Conservation (phyloP, 78 protist genomes). For the Dictyostelium firmibasis region DNA sequence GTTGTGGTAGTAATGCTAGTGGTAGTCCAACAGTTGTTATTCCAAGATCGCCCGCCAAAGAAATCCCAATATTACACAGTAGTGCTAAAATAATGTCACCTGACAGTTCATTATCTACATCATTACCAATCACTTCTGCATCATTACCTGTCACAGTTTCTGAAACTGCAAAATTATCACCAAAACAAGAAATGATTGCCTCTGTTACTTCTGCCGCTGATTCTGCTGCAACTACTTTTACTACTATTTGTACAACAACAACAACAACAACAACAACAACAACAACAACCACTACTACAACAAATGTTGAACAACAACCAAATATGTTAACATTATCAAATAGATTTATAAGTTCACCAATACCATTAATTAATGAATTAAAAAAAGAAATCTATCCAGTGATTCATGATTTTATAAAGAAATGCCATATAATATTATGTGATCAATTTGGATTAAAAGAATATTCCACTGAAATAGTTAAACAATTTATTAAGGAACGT, state of each 20-base stretch:
- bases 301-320: background rate
- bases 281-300: background rate
- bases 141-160: background rate
- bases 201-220: background rate
- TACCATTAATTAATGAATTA: conserved; percentile 38
- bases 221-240: background rate
- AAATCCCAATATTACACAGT: background rate
- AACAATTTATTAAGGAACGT: background rate
- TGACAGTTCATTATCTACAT: background rate
- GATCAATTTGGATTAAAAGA: conserved; percentile 50
- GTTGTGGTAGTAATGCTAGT: background rate
- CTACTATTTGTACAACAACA: background rate
- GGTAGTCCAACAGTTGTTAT: background rate
- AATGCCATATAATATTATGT: conserved; percentile 16
- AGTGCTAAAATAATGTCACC: background rate
- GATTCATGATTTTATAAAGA: conserved; percentile 40
- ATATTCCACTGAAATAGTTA: background rate
- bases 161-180: background rate
- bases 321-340: conserved; percentile 24
- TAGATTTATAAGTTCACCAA: conserved; percentile 61
- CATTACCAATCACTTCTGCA: background rate
- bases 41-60: background rate
- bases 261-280: background rate
- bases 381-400: conserved; percentile 61
- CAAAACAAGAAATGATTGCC: background rate